A percentile compares a stretch with the other conserved stretches of the same genome.
Conservation (phyloP, 257 asterid genomes). For the Solanum ossicruentum region DNA sequence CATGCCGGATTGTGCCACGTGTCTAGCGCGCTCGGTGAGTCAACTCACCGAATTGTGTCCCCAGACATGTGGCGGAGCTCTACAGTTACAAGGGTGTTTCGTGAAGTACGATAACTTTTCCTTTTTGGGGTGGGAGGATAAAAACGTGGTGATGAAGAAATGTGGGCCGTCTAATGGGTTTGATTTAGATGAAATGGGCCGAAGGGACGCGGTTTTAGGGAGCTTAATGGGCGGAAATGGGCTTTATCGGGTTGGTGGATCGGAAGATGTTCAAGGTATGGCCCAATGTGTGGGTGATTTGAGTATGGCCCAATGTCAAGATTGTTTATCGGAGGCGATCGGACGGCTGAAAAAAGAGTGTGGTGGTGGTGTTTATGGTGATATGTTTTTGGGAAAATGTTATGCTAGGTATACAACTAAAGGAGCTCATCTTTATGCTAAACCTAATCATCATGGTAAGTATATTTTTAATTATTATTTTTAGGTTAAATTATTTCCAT, state of each 20-base stretch:
- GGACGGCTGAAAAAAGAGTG: constrained; percentile 69
- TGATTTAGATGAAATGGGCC: constrained; percentile 30
- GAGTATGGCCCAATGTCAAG: constrained; percentile 78
- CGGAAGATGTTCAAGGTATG: constrained; percentile 65
- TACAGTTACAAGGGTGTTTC: constrained; percentile 77
- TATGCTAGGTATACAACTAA: constrained; percentile 76
- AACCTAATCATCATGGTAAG: constrained; percentile 40
- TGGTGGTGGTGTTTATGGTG: constrained; percentile 87
- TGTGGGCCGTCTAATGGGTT: constrained; percentile 80
- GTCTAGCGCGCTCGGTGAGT: constrained; percentile 62
- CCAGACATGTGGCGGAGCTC: constrained; percentile 61
- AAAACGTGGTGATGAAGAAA: constrained; percentile 66
- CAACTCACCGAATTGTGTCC: constrained; percentile 43
- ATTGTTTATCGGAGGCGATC: constrained; percentile 71
- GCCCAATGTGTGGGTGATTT: constrained; percentile 93
- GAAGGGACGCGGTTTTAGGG: constrained; percentile 57
- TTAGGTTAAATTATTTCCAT: background rate
- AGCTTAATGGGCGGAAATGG: constrained; percentile 60
- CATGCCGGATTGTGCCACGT: constrained; percentile 91
- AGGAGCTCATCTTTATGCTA: constrained; percentile 43
- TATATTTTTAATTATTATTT: background rate
- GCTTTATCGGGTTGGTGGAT: constrained; percentile 59
- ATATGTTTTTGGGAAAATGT: constrained; percentile 79
- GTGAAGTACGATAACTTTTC: constrained; percentile 64
- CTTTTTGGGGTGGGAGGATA: constrained; percentile 74